Conservation (phyloP, 2,329 filamentous ascomycete species). For the Verticillium zaregamsianum region DNA sequence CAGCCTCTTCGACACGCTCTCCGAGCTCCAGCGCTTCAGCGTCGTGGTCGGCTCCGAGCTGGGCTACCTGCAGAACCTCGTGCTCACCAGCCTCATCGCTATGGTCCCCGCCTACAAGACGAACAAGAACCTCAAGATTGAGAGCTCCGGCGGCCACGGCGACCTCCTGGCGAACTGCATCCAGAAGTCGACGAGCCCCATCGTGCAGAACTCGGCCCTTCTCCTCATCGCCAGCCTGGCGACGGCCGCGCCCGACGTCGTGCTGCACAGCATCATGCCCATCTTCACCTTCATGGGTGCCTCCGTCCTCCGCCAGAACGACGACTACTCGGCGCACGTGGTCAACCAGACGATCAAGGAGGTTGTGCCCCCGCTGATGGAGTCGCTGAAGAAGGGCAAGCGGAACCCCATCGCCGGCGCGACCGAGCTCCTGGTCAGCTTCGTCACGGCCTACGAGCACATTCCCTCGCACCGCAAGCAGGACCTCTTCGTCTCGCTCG, state of each 20-base stretch:
- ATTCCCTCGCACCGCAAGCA: conserved; percentile 83
- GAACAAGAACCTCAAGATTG: conserved; percentile 59
- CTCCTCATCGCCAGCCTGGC: conserved; percentile 84
- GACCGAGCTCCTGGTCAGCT: conserved; percentile 88
- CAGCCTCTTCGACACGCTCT: conserved; percentile 78
- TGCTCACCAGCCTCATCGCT: conserved; percentile 74
- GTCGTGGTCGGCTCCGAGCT: conserved; percentile 79
- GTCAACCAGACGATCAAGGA: conserved; percentile 93
- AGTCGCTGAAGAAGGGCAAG: conserved; percentile 76
- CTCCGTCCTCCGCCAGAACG: conserved; percentile 84
- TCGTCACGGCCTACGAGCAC: conserved; percentile 94
- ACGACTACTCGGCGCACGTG: conserved; percentile 95
- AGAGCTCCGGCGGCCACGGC: conserved; percentile 75
- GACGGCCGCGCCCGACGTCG: conserved; percentile 80
- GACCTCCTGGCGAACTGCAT: conserved; percentile 94
- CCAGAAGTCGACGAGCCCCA: conserved; percentile 83
- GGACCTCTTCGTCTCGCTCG: conserved; percentile 77
- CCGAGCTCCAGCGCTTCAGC: conserved; percentile 81
- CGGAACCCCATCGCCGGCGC: conserved; percentile 75
- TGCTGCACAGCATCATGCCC: conserved; percentile 97
- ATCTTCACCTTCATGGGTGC: conserved; percentile 98
- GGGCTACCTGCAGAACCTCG: conserved; percentile 83
- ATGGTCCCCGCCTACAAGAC: conserved; percentile 76
- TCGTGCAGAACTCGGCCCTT: conserved; percentile 89
- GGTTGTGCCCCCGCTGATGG: conserved; percentile 87